These are phyloP conservation scores for Podaxis sp. DNA, from an alignment of 768 basidiomycete species.

Conservation along the genomic window DNA sequence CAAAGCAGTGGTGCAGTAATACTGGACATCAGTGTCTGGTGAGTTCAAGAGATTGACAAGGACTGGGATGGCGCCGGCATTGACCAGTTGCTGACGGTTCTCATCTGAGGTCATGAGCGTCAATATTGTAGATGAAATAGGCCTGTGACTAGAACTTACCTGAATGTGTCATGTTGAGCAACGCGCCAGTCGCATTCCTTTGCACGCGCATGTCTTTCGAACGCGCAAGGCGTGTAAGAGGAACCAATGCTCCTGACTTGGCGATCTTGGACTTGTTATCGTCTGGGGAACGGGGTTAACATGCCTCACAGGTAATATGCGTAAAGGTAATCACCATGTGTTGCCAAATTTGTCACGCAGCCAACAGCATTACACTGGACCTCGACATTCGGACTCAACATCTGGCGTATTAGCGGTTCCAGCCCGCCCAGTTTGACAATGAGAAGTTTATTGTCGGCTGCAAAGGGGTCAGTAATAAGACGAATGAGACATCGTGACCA, in stretches of 20 bases:
- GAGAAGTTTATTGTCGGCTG: conserved; percentile 98
- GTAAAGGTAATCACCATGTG: conserved; percentile 67
- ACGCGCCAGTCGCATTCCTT: conserved; percentile 94
- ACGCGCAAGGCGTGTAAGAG: conserved; percentile 90
- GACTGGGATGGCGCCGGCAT: conserved; percentile 97
- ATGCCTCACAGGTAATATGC: background rate
- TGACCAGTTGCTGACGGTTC: conserved; percentile 97
- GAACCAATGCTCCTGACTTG: conserved; percentile 97
- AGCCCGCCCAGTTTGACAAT: conserved; percentile 97
- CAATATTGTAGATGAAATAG: conserved; percentile 1
- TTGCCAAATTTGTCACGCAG: conserved; percentile 97
- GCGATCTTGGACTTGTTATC: conserved; percentile 99
- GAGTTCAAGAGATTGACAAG: conserved; percentile 92
- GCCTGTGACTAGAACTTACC: conserved; percentile 42
- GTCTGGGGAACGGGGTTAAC: conserved; percentile 42
- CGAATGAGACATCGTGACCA: conserved; percentile 13
- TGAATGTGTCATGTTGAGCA: conserved; percentile 99
- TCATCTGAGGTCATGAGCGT: conserved; percentile 59
- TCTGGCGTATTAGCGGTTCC: conserved; percentile 96
- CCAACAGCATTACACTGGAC: conserved; percentile 99
- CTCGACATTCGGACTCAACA: conserved; percentile 98
- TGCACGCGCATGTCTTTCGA: conserved; percentile 99
- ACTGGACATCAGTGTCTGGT: conserved; percentile 98
- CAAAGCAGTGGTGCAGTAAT: conserved; percentile 97
- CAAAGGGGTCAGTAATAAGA: conserved; percentile 14